Conservation (phyloP, 495 filamentous ascomycete genomes). For the Aspergillus sparsus region DNA sequence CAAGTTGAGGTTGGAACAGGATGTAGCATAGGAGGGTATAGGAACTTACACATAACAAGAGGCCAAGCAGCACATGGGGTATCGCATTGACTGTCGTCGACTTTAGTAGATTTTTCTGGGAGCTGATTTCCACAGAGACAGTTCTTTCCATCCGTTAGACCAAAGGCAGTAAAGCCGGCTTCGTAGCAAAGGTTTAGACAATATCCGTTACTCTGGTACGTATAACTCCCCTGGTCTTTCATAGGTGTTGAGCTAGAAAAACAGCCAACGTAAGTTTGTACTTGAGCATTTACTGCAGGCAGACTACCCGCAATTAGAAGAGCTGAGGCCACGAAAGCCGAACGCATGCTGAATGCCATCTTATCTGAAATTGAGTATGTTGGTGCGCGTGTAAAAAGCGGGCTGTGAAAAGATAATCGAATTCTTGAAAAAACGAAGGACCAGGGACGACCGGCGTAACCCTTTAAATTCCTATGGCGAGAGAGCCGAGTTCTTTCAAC, state of each 20-base stretch:
- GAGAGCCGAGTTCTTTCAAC: background rate
- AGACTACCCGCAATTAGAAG: slow-evolving; percentile 32
- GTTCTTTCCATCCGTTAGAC: slow-evolving; percentile 40
- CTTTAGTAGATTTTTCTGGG: slow-evolving; percentile 43
- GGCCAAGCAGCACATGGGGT: slow-evolving; percentile 46
- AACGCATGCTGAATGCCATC: slow-evolving; percentile 31
- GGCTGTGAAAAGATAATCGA: slow-evolving; percentile 18
- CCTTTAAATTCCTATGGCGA: slow-evolving; percentile 32
- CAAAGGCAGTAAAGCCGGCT: slow-evolving; percentile 42
- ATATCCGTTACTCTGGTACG: slow-evolving; percentile 52
- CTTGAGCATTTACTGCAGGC: slow-evolving; percentile 24
- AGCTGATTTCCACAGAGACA: slow-evolving; percentile 52
- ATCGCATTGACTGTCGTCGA: slow-evolving; percentile 40
- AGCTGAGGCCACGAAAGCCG: slow-evolving; percentile 31
- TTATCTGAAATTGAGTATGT: slow-evolving; percentile 29
- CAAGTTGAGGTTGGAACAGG: background rate
- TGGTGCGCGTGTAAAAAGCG: slow-evolving; percentile 1
- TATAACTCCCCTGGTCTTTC: slow-evolving; percentile 40
- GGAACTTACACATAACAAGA: slow-evolving; percentile 50
- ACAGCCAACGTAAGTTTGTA: slow-evolving; percentile 37
- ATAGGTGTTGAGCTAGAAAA: slow-evolving; percentile 30
- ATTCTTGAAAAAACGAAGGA: slow-evolving; percentile 30
- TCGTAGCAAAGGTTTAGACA: slow-evolving; percentile 43
- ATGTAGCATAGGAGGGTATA: background rate
- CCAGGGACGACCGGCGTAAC: slow-evolving; percentile 52